Evolutionary conservation across 805 yeast genomes (phyloP).

Genomic region (Yarrowia keelungensis): DNA sequence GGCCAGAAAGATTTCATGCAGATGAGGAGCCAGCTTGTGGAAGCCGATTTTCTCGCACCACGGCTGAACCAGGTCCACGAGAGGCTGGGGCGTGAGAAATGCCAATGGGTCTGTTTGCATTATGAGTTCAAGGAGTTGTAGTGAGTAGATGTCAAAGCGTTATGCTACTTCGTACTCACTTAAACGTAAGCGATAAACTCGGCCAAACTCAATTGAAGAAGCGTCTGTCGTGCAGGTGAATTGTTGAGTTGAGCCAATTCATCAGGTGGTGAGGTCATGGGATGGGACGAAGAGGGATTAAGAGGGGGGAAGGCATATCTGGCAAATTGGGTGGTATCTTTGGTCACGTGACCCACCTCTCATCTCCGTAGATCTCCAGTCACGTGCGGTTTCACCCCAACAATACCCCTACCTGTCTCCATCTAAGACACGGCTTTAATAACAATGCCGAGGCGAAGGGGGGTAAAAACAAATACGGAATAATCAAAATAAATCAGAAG

Average conservation of each 20-base stretch:
- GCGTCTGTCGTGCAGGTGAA: conserved; percentile 14
- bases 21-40: conserved; percentile 48
- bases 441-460: too few species aligned
- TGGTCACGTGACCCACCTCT: too few species aligned
- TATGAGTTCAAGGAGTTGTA: too few species aligned
- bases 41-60: conserved; percentile 44
- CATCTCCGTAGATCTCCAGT: too few species aligned
- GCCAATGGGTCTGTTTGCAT: conserved; percentile 43
- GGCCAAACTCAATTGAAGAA: conserved; percentile 12
- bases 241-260: conserved; percentile 3
- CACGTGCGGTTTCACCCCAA: too few species aligned
- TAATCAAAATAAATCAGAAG: too few species aligned
- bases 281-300: background rate
- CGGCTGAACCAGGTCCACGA: conserved; percentile 28
- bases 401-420: too few species aligned
- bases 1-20: conserved; percentile 72
- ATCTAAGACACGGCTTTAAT: too few species aligned
- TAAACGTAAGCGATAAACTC: conserved; percentile 1
- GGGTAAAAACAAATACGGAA: too few species aligned
- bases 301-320: too few species aligned
- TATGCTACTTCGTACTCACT: background rate
- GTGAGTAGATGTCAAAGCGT: background rate
- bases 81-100: conserved; percentile 29
- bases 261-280: background rate
- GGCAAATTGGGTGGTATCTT: too few species aligned